Percentiles rank a stretch among this genome's conserved stretches.
Evolutionary conservation across 768 basidiomycete species (phyloP).

Genomic region (Tylopilus sp.): DNA sequence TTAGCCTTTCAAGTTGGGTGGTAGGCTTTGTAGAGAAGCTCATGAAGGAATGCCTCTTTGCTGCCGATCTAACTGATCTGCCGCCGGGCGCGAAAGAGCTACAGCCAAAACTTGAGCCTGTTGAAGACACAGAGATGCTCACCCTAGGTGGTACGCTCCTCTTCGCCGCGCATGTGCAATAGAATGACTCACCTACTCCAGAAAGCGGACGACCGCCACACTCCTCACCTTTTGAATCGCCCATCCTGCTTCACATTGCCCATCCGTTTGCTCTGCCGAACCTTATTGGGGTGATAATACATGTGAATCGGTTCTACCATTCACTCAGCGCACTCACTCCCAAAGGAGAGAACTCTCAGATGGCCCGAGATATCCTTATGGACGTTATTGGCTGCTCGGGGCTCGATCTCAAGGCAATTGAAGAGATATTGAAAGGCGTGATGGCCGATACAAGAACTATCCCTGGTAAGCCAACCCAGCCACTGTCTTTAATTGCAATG

Average conservation of each 20-base stretch:
- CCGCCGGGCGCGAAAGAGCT: constrained; percentile 10
- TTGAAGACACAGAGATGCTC: constrained; percentile 25
- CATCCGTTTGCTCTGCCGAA: constrained; percentile 61
- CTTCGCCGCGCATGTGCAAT: constrained; percentile 35
- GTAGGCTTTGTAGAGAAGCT: constrained; percentile 59
- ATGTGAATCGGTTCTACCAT: constrained; percentile 57
- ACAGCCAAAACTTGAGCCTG: constrained; percentile 26
- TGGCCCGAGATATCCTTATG: constrained; percentile 58
- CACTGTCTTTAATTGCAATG: not conserved
- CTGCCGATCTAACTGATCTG: constrained; percentile 24
- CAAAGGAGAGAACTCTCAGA: constrained; percentile 57
- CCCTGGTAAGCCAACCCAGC: constrained; percentile 22
- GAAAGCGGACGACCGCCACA: constrained; percentile 11
- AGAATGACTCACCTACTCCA: constrained; percentile 33
- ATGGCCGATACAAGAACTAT: constrained; percentile 19
- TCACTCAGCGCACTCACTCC: constrained; percentile 52
- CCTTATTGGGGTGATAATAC: constrained; percentile 45
- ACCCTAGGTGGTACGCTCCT: constrained; percentile 21
- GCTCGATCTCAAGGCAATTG: constrained; percentile 53
- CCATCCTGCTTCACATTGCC: constrained; percentile 54
- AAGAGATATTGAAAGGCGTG: constrained; percentile 43
- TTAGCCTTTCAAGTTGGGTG: constrained; percentile 59
- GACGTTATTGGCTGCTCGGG: constrained; percentile 66
- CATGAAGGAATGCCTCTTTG: constrained; percentile 48
- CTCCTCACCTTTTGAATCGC: constrained; percentile 27